Conservation (phyloP, 257 asterid genomes). For the Solanum gracilifrons region DNA sequence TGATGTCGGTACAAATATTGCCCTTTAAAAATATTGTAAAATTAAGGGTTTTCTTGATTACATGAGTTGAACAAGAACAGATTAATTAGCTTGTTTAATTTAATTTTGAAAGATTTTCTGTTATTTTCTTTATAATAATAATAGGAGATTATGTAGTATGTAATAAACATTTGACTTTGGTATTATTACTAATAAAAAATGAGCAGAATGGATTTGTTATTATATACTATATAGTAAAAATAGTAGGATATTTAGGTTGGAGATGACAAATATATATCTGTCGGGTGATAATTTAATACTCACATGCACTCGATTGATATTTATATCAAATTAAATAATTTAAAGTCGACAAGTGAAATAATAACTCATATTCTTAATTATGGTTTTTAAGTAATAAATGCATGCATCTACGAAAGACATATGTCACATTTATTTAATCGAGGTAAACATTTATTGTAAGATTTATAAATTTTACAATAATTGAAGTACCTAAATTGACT, state of each 20-base stretch:
- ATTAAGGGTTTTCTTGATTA: not conserved
- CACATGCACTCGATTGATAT: not conserved
- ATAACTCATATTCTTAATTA: not conserved
- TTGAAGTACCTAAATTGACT: not conserved
- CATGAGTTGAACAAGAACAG: not conserved
- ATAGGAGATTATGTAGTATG: not conserved
- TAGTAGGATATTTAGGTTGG: no score
- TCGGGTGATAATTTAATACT: not conserved
- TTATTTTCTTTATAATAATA: not conserved
- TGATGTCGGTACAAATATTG: not conserved
- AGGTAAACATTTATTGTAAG: fast-evolving
- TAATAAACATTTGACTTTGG: not conserved
- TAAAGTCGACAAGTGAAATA: not conserved
- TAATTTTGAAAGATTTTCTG: not conserved
- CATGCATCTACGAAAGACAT: not conserved
- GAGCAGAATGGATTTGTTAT: not conserved
- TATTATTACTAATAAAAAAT: not conserved
- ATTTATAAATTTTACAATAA: not conserved
- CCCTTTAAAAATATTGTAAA: not conserved
- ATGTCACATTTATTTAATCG: not conserved
- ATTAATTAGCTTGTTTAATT: no score
- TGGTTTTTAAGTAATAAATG: not conserved
- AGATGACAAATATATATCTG: no score
- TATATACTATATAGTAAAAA: not conserved
- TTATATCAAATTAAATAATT: not conserved